These are phyloP conservation scores for Cyclotella choctawhatcheeana DNA, from an alignment of 108 stramenopile species.

Conservation along the genomic window DNA sequence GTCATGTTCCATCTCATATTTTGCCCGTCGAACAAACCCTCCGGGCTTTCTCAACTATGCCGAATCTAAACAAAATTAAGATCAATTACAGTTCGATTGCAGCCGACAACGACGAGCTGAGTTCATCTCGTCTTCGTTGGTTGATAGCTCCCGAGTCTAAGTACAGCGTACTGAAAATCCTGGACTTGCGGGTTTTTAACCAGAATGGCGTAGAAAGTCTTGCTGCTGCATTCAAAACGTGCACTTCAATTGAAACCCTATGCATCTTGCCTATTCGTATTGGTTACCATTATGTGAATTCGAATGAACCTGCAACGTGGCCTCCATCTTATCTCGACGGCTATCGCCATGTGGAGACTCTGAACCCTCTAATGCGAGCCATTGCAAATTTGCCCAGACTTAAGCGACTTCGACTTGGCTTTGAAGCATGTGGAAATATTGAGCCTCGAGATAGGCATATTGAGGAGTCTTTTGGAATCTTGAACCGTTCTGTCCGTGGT, in stretches of 20 bases:
- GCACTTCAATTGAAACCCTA: constrained; percentile 4
- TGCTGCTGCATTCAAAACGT: not conserved
- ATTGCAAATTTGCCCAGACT: not conserved
- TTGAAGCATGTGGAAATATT: not conserved
- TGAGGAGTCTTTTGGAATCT: too few relatives aligned
- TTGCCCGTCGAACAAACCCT: not conserved
- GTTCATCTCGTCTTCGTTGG: constrained; percentile 5
- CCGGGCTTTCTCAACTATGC: not conserved
- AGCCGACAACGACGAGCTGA: not conserved
- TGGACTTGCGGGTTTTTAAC: not conserved
- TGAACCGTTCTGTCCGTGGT: too few relatives aligned
- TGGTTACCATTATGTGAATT: too few relatives aligned
- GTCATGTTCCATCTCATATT: too few relatives aligned
- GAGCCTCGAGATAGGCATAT: too few relatives aligned
- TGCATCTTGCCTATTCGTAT: not conserved
- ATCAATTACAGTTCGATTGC: not conserved
- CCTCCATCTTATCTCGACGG: too few relatives aligned
- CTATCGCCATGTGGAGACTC: not conserved
- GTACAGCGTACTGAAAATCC: not conserved
- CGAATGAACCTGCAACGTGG: too few relatives aligned
- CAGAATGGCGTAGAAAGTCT: not conserved
- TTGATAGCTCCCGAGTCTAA: not conserved
- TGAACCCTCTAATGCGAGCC: constrained; percentile 3
- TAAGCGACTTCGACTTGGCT: not conserved
- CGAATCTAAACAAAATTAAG: not conserved